Base-by-base conservation (phyloP, 2,329 filamentous ascomycete species). In the Fusarium tjaetaba region DNA sequence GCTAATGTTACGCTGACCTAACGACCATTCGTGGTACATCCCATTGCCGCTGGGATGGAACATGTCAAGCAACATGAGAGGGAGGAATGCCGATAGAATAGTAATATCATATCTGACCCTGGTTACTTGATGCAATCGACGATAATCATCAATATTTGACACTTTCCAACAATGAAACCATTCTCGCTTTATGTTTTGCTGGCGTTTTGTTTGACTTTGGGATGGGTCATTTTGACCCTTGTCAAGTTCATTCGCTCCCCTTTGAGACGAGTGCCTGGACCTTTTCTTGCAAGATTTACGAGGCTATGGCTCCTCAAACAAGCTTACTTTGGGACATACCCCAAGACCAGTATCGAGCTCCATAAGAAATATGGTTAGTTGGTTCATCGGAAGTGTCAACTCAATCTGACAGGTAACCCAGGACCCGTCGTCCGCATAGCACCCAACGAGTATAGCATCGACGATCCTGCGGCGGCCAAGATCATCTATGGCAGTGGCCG, bases 331-430 rank as follows among this genome's bases (percentile, higher is more conserved):
- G 55, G 55, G 13, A 46, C 28, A 7, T 57, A 57, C 9, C 39
- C 55, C 2, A 32, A 34, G 22, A n/a, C 55, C 13, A 45, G 28
- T 16, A 32, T 57, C 30, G 39, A 46, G 2, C 39, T 57, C 1
- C 55, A 46, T 5, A 57, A 4, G 2, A 34, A 46, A n/a, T 14
- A 57, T 18, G 55, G 55, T 45, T 1, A 22, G 9, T 45, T 4
- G 0, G 4, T 20, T 4, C 2, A 4, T 24, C 3, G 1, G 0
- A 5, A 9, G 0, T 5, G 7, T 6, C 11, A 11, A 42, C 20
- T 30, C 6, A 15, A 30, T 6, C 36, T 56, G 11, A 56, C 26
- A 5, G 8, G 2, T 2, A 2, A 6, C 1, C 7, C 3, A 57
- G 55, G 55, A 2, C 55, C 39, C 14, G 1, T 57, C 13, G 55